These are phyloP conservation scores for thale cress (Arabidopsis thaliana) DNA, from an alignment of 345 rosid genomes.

Conservation along the genomic window DNA sequence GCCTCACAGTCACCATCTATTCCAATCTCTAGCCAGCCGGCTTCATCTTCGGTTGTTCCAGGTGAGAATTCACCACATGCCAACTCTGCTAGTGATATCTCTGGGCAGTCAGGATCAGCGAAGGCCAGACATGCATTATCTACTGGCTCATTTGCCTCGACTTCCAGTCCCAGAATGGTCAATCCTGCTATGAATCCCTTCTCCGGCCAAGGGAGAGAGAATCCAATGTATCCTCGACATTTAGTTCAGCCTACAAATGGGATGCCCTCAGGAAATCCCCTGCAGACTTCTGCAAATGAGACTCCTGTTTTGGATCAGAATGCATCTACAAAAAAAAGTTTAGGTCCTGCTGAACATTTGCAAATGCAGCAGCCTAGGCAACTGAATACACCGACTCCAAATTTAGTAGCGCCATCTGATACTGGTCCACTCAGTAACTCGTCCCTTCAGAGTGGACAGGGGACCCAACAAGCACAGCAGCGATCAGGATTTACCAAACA, in stretches of 20 bases:
- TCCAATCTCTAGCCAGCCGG: constrained; percentile 71
- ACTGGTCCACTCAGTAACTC: constrained; percentile 50
- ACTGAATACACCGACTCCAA: constrained; percentile 62
- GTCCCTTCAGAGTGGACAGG: constrained; percentile 59
- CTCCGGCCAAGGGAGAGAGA: constrained; percentile 70
- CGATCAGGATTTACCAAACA: constrained; percentile 82
- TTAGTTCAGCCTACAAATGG: constrained; percentile 65
- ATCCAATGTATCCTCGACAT: constrained; percentile 63
- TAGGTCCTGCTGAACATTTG: constrained; percentile 56
- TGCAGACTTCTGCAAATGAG: constrained; percentile 63
- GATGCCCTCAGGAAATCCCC: constrained; percentile 67
- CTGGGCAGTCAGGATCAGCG: constrained; percentile 78
- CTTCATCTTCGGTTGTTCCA: constrained; percentile 68
- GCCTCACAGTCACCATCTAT: constrained; percentile 59
- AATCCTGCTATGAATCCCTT: constrained; percentile 62
- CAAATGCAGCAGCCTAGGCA: constrained; percentile 76
- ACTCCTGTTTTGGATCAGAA: constrained; percentile 62
- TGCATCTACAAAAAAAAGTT: constrained; percentile 56
- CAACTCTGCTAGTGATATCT: constrained; percentile 76
- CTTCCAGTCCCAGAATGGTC: constrained; percentile 55
- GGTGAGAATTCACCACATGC: constrained; percentile 75
- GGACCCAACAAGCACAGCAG: constrained; percentile 63
- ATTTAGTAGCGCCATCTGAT: constrained; percentile 59
- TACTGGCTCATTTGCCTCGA: constrained; percentile 62
- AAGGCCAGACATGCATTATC: constrained; percentile 64